phyloP scores from a whole-genome alignment of 306 rosid genomes.

The Dicorynia guianensis region DNA sequence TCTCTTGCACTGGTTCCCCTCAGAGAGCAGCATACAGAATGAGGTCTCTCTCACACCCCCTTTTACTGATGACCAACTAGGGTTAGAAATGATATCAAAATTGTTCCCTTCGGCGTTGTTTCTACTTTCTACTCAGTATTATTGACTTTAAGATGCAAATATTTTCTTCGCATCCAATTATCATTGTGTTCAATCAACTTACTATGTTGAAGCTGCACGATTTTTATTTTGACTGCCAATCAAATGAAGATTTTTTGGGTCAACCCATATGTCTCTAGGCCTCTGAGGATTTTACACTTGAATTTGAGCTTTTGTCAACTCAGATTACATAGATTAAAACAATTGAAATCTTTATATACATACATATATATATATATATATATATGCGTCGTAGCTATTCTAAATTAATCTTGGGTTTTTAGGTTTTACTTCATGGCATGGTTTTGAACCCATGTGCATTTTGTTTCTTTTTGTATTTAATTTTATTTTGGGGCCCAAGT shows the following conservation, averaged over 20 bases:
- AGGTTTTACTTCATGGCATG: not conserved
- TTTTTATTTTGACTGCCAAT: not conserved
- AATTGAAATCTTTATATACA: not conserved
- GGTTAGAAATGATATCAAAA: not conserved
- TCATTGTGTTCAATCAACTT: not conserved
- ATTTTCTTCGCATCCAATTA: not conserved
- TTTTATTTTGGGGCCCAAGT: not conserved
- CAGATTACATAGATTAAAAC: conserved; percentile 14
- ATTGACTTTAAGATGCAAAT: too few relatives aligned
- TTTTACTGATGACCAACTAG: conserved; percentile 4
- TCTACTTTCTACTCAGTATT: not conserved
- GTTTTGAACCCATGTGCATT: too few relatives aligned
- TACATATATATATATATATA: too few relatives aligned
- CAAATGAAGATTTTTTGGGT: not conserved
- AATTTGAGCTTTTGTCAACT: conserved; percentile 7
- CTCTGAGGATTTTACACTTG: too few relatives aligned
- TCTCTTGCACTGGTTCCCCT: conserved; percentile 97
- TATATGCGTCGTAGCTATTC: not conserved
- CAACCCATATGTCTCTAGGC: conserved; percentile 5
- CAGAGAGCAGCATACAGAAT: conserved; percentile 66
- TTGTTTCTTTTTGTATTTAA: not conserved
- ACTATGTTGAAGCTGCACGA: not conserved
- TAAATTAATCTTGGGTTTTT: not conserved
- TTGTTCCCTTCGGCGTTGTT: not conserved
- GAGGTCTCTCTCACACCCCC: conserved; percentile 72